phyloP scores from a whole-genome alignment of 208 protist genomes.

The Spongospora subterranea region DNA sequence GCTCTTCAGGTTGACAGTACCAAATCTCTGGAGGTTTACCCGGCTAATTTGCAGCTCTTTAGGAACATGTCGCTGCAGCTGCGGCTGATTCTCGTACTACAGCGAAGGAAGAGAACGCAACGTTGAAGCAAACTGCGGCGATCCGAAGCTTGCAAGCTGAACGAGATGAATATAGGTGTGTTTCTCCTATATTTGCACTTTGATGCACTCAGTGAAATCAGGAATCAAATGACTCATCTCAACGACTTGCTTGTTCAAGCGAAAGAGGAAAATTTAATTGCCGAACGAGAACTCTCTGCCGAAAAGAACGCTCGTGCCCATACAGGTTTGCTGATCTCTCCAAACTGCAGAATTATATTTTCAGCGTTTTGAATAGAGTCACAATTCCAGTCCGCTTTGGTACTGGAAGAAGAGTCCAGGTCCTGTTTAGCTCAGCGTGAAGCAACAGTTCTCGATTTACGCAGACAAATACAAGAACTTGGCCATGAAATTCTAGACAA shows the following conservation, averaged over 20 bases:
- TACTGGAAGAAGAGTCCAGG: not conserved
- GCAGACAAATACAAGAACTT: not conserved
- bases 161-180: slow-evolving; percentile 36
- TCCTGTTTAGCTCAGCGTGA: not conserved
- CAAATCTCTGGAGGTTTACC: not conserved
- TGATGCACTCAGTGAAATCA: not conserved
- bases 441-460: not conserved
- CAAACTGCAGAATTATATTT: no score
- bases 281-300: slow-evolving; percentile 1
- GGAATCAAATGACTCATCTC: not conserved
- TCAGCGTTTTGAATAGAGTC: no score
- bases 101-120: not conserved
- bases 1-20: slow-evolving; percentile 1
- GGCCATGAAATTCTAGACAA: not conserved
- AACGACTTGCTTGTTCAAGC: slow-evolving; percentile 1
- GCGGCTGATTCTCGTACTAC: not conserved
- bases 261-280: not conserved
- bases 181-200: not conserved
- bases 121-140: not conserved
- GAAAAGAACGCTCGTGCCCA: not conserved
- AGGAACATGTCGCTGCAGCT: not conserved
- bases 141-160: slow-evolving; percentile 1
- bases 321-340: slow-evolving; percentile 1
- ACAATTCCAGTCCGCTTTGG: not conserved
- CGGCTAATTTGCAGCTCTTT: not conserved